Evolutionary conservation across 169 alveolate species (phyloP).

Genomic region (Ichthyophthirius multifiliis): DNA sequence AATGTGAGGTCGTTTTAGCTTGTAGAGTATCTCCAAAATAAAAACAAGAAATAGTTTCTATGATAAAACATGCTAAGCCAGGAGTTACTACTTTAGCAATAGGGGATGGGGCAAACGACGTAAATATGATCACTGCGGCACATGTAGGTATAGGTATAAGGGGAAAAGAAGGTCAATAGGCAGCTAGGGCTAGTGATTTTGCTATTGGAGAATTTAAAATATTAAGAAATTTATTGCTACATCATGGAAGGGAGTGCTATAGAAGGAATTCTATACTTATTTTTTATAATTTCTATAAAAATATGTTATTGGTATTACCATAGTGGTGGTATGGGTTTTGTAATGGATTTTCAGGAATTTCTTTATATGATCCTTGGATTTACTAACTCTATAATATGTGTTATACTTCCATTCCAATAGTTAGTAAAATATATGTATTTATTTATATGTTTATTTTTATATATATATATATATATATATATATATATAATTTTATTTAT

Average conservation of each 20-base stretch:
- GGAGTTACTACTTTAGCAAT: slow-evolving; percentile 75
- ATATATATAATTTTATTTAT: too few relatives aligned
- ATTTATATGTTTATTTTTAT: background rate
- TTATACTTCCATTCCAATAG: slow-evolving; percentile 73
- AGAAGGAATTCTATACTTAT: slow-evolving; percentile 68
- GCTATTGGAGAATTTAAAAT: slow-evolving; percentile 84
- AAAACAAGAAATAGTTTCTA: slow-evolving; percentile 83
- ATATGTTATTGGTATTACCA: slow-evolving; percentile 43
- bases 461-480: too few relatives aligned
- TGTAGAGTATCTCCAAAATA: slow-evolving; percentile 88
- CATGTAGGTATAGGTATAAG: slow-evolving; percentile 87
- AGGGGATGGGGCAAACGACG: slow-evolving; percentile 94
- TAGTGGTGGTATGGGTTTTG: slow-evolving; percentile 29
- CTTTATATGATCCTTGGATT: slow-evolving; percentile 21
- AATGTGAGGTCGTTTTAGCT: slow-evolving; percentile 73
- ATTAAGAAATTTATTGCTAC: slow-evolving; percentile 71
- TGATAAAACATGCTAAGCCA: slow-evolving; percentile 54
- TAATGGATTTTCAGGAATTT: slow-evolving; percentile 35
- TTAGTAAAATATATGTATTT: background rate
- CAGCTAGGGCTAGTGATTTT: slow-evolving; percentile 87
- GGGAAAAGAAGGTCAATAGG: slow-evolving; percentile 89
- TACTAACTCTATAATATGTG: slow-evolving; percentile 61
- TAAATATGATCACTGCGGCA: slow-evolving; percentile 89
- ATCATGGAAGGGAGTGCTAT: slow-evolving; percentile 87
- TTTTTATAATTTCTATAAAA: slow-evolving; percentile 56